Percentiles rank a stretch among this genome's conserved stretches.
phyloP scores from a whole-genome alignment of 1,284 basidiomycete genomes.

The Heterobasidion occidentale region DNA sequence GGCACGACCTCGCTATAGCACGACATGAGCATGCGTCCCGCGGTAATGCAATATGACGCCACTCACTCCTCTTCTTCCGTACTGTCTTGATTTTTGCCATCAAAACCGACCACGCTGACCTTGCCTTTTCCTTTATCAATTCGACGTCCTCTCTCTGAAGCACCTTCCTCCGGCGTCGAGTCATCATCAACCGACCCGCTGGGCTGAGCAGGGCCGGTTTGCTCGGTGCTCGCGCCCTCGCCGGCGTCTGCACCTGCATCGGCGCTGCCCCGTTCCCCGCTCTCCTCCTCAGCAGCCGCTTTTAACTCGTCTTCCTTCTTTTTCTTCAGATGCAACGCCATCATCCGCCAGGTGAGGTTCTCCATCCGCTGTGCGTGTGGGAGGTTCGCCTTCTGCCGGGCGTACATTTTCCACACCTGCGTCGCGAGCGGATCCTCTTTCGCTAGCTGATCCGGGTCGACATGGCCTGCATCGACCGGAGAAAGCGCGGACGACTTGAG shows the following conservation, averaged over 20 bases:
- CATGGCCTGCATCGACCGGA: constrained; percentile 27
- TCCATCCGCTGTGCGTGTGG: constrained; percentile 96
- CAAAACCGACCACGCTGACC: constrained; percentile 73
- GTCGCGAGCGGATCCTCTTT: constrained; percentile 87
- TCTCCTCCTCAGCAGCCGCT: constrained; percentile 2
- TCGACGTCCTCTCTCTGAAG: constrained; percentile 52
- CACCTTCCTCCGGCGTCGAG: constrained; percentile 19
- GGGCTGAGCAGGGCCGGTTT: background rate
- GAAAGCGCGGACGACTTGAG: constrained; percentile 34
- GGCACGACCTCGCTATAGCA: constrained; percentile 35
- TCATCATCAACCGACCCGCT: constrained; percentile 8
- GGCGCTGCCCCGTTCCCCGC: constrained; percentile 5
- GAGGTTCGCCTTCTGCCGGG: constrained; percentile 78
- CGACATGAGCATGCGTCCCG: constrained; percentile 9
- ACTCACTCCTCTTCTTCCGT: constrained; percentile 72
- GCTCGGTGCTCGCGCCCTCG: background rate
- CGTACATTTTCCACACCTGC: constrained; percentile 97
- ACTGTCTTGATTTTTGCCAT: constrained; percentile 64
- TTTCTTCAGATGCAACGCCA: constrained; percentile 89
- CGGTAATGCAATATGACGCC: constrained; percentile 18
- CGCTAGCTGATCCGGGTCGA: constrained; percentile 55
- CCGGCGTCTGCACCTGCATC: background rate
- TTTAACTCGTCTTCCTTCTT: constrained; percentile 65
- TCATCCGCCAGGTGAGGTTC: constrained; percentile 97
- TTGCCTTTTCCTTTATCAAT: constrained; percentile 66